Evolutionary conservation across 495 filamentous ascomycete species (phyloP), one percentile per base, ranked within the genome.

Genomic region (Xylaria venustula): DNA sequence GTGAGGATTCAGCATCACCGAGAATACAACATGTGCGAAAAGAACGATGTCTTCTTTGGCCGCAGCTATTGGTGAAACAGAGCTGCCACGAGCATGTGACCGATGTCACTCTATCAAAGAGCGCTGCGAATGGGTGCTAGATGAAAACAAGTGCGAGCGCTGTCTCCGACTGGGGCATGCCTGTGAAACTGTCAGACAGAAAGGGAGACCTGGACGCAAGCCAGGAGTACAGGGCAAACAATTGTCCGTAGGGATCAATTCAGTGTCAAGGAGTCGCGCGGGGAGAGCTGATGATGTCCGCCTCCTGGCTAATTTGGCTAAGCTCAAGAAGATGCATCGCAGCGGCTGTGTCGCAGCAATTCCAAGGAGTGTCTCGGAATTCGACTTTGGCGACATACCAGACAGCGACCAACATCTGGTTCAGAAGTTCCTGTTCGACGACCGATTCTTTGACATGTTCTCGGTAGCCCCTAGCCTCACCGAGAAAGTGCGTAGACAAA

Each of bases 51-150:
- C 22, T 3, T 58, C 26, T 22, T 58, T 41, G 42, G 26, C n/a
- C n/a, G 34, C 34, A 11, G n/a, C n/a, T n/a, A n/a, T n/a, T 23
- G 36, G 54, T 11, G 54, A 49, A 20, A 20, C 26, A 32, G 9
- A 26, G n/a, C 54, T 19, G 7, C 54, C 25, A 25, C 54, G 54
- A 8, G 66, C 66, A 15, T 68, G 66, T 48, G 66, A 68, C 51
- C 58, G 66, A 52, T 68, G 66, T 53, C 61, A 68, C 54, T 53
- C 64, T 32, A 54, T 68, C 23, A 68, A 68, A 55, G 66, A 68
- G 59, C 58, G 64, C 41, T 68, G 66, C 49, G 42, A 46, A 46
- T 55, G 66, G 45, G 26, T 45, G 17, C 30, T 48, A 15, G 37
- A 42, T 25, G 46, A 23, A 26, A 36, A n/a, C 30, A 20, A 11